Evolutionary conservation across 495 filamentous ascomycete genomes (phyloP).

Genomic region (Chaetomium tenue): DNA sequence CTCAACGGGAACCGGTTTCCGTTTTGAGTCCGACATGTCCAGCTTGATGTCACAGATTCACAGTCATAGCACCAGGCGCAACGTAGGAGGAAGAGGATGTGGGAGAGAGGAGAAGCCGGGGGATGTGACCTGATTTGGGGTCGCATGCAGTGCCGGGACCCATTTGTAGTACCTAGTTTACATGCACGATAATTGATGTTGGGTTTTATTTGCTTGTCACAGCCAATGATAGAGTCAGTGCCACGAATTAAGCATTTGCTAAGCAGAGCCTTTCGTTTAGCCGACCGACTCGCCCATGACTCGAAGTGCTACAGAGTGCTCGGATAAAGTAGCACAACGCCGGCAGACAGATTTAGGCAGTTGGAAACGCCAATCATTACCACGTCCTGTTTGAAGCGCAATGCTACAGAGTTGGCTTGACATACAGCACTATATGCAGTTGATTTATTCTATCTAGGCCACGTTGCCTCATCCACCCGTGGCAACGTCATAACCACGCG

Average conservation of each 20-base stretch:
- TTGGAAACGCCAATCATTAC: conserved; percentile 27
- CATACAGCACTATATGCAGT: conserved; percentile 9
- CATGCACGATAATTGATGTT: background rate
- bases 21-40: too few species aligned
- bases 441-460: conserved; percentile 24
- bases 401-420: conserved; percentile 13
- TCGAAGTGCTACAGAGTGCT: background rate
- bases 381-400: conserved; percentile 10
- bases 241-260: background rate
- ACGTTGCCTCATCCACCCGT: conserved; percentile 28
- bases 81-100: too few species aligned
- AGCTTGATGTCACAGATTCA: too few species aligned
- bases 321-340: conserved; percentile 8
- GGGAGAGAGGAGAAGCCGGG: too few species aligned
- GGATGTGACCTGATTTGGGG: background rate
- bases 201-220: background rate
- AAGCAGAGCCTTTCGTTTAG: background rate
- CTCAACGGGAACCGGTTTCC: too few species aligned
- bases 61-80: too few species aligned
- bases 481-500: conserved; percentile 14
- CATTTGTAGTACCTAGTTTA: background rate
- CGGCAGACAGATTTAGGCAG: conserved; percentile 30
- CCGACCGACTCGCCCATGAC: background rate
- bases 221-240: background rate
- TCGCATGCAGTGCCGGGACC: background rate